Evolutionary conservation across 352 stramenopile species (phyloP), one percentile per base, ranked within the genome.

Genomic region (Aphanomyces euteiches): DNA sequence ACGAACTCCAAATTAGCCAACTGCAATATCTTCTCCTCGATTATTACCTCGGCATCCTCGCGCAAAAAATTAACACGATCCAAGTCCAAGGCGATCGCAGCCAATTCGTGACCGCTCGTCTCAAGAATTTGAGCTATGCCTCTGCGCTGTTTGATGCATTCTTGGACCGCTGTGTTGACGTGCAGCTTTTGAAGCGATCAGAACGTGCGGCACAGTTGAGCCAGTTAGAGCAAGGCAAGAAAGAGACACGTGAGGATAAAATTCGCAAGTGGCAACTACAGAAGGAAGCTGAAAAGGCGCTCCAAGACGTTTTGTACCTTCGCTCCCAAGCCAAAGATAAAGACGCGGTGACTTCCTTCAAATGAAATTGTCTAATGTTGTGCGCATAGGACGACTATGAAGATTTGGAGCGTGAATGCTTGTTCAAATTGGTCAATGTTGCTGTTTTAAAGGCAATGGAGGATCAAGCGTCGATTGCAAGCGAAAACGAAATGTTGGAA

Each of bases 401-500:
- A n/a, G 64, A 70, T 28, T 56, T 90, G 34, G 86, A 94, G 76
- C 81, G 86, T 12, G 86, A 94, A 72, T 82, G 90, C 69, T 77
- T 94, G n/a, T 78, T 92, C 75, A 85, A 78, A 12, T 92, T 92
- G 69, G 87, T 92, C 56, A 77, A 94, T 59, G 71, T 94, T 53
- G 73, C 82, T 0, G 82, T 92, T 13, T 59, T 92, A 59, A 94
- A 92, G 75, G 76, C 76, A 47, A 88, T 92, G 77, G 85, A 92
- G 28, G 86, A 94, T 47, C 86, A 94, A 72, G 73, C 76, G 8
- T 77, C 80, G 5, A 79, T 92, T 34, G 87, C 89, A 34, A 57
- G 78, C 75, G 86, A 94, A 67, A 86, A 78, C 12, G 84, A 90
- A 36, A 92, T 94, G 84, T 78, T 94, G n/a, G 86, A 94, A 74